Percentiles rank a stretch among this genome's conserved stretches.
These are phyloP conservation scores for Scedosporium minutisporum DNA, from an alignment of 2,329 filamentous ascomycete species.

Conservation along the genomic window DNA sequence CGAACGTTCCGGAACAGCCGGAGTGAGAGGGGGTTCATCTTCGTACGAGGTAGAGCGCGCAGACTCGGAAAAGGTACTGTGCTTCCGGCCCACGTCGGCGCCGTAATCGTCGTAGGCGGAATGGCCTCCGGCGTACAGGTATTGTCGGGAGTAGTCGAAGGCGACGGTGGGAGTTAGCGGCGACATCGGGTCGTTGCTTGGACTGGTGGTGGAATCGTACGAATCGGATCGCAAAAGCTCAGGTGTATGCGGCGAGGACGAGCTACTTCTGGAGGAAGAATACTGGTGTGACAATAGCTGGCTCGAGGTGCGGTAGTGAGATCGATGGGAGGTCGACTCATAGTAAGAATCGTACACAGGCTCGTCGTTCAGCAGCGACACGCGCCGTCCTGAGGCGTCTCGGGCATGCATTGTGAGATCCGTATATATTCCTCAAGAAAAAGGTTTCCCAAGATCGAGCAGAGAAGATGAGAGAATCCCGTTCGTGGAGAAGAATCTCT, in stretches of 20 bases:
- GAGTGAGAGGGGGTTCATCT: conserved; percentile 35
- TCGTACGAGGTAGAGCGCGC: conserved; percentile 41
- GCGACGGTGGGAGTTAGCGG: conserved; percentile 44
- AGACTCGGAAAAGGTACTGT: conserved; percentile 30
- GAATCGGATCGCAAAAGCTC: conserved; percentile 51
- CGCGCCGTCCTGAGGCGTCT: conserved; percentile 46
- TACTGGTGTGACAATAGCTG: conserved; percentile 23
- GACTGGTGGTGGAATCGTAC: conserved; percentile 48
- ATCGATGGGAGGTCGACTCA: conserved; percentile 11
- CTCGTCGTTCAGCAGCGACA: conserved; percentile 53
- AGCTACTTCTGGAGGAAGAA: conserved; percentile 27
- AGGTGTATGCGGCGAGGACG: conserved; percentile 42
- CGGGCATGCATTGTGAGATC: conserved; percentile 38
- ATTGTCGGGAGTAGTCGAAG: conserved; percentile 24
- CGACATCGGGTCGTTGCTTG: conserved; percentile 38
- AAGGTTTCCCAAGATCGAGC: too few species aligned
- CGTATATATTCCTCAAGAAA: neutral
- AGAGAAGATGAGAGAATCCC: too few species aligned
- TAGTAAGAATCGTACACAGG: conserved; percentile 14
- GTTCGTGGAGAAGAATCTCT: neutral
- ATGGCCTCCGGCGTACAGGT: conserved; percentile 28
- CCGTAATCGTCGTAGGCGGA: conserved; percentile 20
- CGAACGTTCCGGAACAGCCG: conserved; percentile 32
- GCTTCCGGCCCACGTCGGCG: conserved; percentile 21
- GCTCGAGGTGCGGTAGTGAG: conserved; percentile 24